Evolutionary conservation across 306 rosid genomes (phyloP), one percentile per base, ranked within the genome.

Genomic region (Trichosanthes cucumerina): DNA sequence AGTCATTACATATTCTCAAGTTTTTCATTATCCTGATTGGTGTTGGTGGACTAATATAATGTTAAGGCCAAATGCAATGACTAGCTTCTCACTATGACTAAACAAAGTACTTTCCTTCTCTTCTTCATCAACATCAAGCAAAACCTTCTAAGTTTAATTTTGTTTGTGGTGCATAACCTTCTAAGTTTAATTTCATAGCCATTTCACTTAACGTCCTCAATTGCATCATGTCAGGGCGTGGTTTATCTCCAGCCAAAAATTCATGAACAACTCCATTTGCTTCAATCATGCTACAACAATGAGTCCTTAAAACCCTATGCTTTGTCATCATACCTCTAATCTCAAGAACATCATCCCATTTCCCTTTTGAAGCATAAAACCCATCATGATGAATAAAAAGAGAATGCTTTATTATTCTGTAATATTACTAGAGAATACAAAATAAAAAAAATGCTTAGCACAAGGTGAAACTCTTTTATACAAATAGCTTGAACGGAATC

Each of bases 51-150:
- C 85, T 88, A 39, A 92, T 92, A 78, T n/a, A n/a, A n/a, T n/a
- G n/a, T 92, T 94, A 79, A 94, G 88, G 34, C 97, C 98, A 65
- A 90, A 94, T 78, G 98, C 96, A 58, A 94, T 90, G 65, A 97
- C 98, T 46, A 94, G 84, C 84, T 91, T 94, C 89, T 94, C 98
- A 79, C 98, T 92, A 80, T 94, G 98, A 39, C 95, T 93, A 80
- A 97, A 94, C 3, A 94, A 92, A 81, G 92, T 60, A 50, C 88
- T 86, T 82, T 94, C 97, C 60, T 94, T 94, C 82, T 87, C 95
- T 74, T 90, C 96, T 74, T 94, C 97, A 6, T 86, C 89, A 49
- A 94, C 88, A 64, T 90, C 81, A 83, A 90, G 97, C 82, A 92
- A 96, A 26, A 94, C 97, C 82, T 94, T 91, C n/a, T n/a, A n/a